Base-by-base conservation (phyloP, 1,284 basidiomycete species). In the Porodaedalea pini region DNA sequence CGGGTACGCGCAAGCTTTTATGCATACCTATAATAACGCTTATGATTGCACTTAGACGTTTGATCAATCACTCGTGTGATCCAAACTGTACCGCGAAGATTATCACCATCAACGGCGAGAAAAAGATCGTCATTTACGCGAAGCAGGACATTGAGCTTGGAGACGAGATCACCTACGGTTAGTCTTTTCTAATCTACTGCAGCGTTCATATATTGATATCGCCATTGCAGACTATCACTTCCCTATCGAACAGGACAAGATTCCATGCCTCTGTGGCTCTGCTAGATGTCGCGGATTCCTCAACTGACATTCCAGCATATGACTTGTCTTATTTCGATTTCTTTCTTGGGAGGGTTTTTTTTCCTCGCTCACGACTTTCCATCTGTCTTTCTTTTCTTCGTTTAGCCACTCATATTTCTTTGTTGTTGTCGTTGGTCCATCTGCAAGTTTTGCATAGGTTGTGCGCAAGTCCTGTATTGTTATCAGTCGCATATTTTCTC, bases 91-190 rank as follows among this genome's bases (percentile, higher is more conserved):
- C 89, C 15, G 96, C 96, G 44, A 97, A 96, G 78, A 99, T 99
- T 71, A 95, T 99, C 68, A 98, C 94, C 57, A 94, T 99, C 73
- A 96, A 90, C 67, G 92, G 94, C 34, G 92, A 96, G 75, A 98
- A 98, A 79, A 94, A 98, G 79, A 99, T 99, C 68, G 97, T 98
- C 68, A 96, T 99, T 56, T 99, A 98, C 70, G 97, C 97, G 29
- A 98, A 98, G 73, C 84, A 88, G 65, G 88, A 91, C 63, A 94
- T 99, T 66, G 86, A 94, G 65, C 85, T 94, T 13, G 94, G 94
- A 54, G 93, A 95, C 68, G 94, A 97, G 75, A 94, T 97, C 67
- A 94, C 93, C 59, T 93, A 92, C 74, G 90, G 90, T 91, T 44
- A 31, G 54, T 23, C n/a, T 57, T 52, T 37, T 21, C n/a, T 21